phyloP scores from a whole-genome alignment of 441 rosid genomes.

The Geranium incanum region DNA sequence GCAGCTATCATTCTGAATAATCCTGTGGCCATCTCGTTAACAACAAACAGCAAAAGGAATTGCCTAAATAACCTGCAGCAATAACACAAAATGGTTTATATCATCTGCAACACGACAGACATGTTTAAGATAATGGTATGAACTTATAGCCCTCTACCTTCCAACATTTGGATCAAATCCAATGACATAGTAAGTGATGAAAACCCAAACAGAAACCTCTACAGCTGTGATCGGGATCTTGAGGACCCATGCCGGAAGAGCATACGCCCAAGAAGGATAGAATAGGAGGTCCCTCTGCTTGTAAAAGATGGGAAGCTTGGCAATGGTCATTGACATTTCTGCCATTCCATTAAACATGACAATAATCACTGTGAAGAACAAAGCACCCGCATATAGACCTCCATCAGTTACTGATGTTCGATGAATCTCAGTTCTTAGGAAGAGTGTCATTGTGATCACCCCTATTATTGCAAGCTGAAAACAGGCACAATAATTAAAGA shows the following conservation, averaged over 20 bases:
- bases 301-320: constrained; percentile 75
- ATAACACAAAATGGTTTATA: not conserved
- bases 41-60: constrained; percentile 40
- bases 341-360: constrained; percentile 65
- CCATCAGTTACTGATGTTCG: constrained; percentile 39
- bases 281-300: constrained; percentile 69
- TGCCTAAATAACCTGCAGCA: constrained; percentile 66
- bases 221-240: constrained; percentile 53
- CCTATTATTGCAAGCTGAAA: constrained; percentile 43
- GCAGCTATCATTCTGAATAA: constrained; percentile 57
- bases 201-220: constrained; percentile 60
- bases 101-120: not conserved
- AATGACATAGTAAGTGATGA: constrained; percentile 59
- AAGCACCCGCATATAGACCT: constrained; percentile 50
- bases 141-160: constrained; percentile 33
- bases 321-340: constrained; percentile 65
- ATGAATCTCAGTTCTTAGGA: constrained; percentile 56
- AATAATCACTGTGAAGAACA: constrained; percentile 41
- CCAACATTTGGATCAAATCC: constrained; percentile 63
- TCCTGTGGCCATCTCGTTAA: constrained; percentile 63
- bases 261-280: constrained; percentile 65
- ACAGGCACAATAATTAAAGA: constrained; percentile 12
- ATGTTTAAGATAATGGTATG: not conserved
- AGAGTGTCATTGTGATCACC: constrained; percentile 43
- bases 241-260: constrained; percentile 66